Evolutionary conservation across 768 basidiomycete species (phyloP), one percentile per base, ranked within the genome.

Genomic region (Serendipita vermifera): DNA sequence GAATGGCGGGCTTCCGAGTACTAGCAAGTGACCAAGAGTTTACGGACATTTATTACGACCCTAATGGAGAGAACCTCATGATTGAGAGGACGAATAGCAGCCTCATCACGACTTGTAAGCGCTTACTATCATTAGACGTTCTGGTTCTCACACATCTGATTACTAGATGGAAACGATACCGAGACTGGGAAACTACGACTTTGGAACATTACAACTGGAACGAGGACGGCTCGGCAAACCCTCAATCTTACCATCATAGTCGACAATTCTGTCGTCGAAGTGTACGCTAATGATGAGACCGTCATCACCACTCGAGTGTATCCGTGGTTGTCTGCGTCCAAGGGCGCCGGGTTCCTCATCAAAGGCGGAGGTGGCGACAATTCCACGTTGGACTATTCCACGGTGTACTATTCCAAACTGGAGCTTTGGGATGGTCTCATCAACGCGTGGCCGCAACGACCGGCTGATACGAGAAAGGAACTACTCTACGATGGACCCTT

Each of bases 361-460:
- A 17, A 7, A 24, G 32, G 38, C 2, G 32, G 35, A 5, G 59
- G 46, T 13, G 55, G 55, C n/a, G 20, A 15, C n/a, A 51, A 51
- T 26, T 29, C 33, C 7, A 36, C 24, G 24, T 57, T 63, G 13
- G 20, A 33, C 6, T 59, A 38, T 1, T 29, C 33, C 7, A 36
- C 24, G 24, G 59, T 63, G 13, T 24, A 33, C 6, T 59, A 38
- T 1, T 58, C 55, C 3, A 51, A 54, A 32, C 11, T 63, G 20
- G 60, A 63, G 54, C 57, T 61, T 13, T 63, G 60, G 62, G 62
- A 63, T 41, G 62, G 62, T 1, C 54, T 63, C 55, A 57, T 63
- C 40, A 56, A 63, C 54, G 59, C 62, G n/a, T 61, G 60, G 60
- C 62, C 62, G 24, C 32, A 36, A 17, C 57, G 62, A 14, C 38